Base-by-base conservation (phyloP, 2,329 filamentous ascomycete species). In the Verruconis gallopava region DNA sequence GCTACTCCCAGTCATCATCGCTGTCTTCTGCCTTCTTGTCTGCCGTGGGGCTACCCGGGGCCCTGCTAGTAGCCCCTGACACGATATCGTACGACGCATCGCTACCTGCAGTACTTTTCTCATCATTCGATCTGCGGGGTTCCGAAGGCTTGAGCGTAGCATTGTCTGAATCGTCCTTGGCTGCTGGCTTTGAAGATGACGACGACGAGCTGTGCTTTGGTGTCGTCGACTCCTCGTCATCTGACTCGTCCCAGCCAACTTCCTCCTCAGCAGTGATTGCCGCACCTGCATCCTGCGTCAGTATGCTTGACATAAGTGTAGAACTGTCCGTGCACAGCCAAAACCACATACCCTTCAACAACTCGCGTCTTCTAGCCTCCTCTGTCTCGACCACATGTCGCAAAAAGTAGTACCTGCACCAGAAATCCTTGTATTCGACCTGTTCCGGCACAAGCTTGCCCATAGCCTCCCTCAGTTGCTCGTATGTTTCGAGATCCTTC, bases 11-110 rank as follows among this genome's bases (percentile, higher is more conserved):
- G 55, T 86, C 82, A 51, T 82, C 75, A 44, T 84, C 79, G 49
- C 75, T 80, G 47, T 82, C 77, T 42, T 71, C 68, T 3, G 53
- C 58, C 34, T 39, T 38, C n/a, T 21, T 32, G 13, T 53, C 51
- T 44, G 75, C 71, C 53, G 72, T 71, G 2, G 76, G 75, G 46
- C 72, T 78, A 4, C 73, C 72, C 1, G 85, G 81, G 14, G 85
- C 80, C 49, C 83, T 81, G 36, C 77, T 69, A 4, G 44, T 19
- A 4, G 80, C 79, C 5, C 82, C 81, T 36, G 65, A 68, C 3
- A 98, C 85, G 22, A 98, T 72, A 58, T 98, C 91, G 59, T 98
- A 98, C 64, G 86, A 94, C 14, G 85, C 85, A 53, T 98, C 91
- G 57, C 89, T 95, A 53, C 91, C 91, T 5, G 40, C 40, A 11